Evolutionary conservation across 2,329 filamentous ascomycete species (phyloP), one percentile per base, ranked within the genome.

Genomic region (Fusarium sp.): DNA sequence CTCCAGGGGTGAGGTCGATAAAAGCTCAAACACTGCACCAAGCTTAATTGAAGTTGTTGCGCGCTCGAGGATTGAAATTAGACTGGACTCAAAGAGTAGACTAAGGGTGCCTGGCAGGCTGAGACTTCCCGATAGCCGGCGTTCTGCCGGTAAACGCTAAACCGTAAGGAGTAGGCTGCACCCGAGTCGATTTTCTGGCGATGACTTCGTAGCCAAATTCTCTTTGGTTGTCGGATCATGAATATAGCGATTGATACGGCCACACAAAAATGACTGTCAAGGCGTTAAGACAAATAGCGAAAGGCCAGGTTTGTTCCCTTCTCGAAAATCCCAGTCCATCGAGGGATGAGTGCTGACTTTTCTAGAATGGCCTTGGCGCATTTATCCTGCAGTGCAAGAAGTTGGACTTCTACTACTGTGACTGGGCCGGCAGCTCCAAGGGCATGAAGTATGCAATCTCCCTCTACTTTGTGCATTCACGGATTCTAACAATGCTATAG

Each of bases 311-410:
- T 83, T 65, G 79, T 22, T 25, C 9, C 27, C n/a, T 13, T 25
- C 13, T 40, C 37, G n/a, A 37, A 9, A 4, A 9, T 4, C 8
- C 7, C 14, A 7, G 20, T 7, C 14, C 8, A 7, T 16, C 4
- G 32, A 24, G 22, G 42, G n/a, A 45, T 24, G n/a, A 16, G 25
- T 42, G 49, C 77, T 75, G 49, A 76, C 65, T 42, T 27, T 41
- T 34, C 9, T 34, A 98, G 94, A 98, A 99, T 85, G 96, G 96
- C 86, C 87, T 98, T 74, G 95, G 95, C 77, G 93, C 94, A 79
- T 98, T 98, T 85, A 93, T 99, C 82, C 89, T 98, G 62, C 95
- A 97, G 85, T 99, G 96, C 90, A 97, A 94, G 86, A 92, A 91
- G 79, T 86, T 99, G 80, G 93, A 97, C 81, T 93, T 99, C 78